Evolutionary conservation across 1,284 basidiomycete genomes (phyloP), one percentile per base, ranked within the genome.

Genomic region (Leccinum pachyderme): DNA sequence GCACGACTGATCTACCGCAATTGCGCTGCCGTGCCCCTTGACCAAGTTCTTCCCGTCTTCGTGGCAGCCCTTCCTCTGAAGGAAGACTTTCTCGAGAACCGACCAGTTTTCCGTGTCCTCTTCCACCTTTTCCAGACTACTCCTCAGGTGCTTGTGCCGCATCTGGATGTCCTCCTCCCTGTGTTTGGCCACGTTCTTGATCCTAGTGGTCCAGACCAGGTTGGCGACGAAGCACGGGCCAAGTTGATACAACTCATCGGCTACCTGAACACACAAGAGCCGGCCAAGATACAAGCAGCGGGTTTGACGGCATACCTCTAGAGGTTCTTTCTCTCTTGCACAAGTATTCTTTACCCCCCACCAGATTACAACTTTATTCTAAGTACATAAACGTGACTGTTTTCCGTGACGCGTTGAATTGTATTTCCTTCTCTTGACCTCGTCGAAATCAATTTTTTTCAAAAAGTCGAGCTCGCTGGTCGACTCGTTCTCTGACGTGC

Each of bases 41-140:
- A 95, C 56, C 88, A 92, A 72, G 93, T 96, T 45, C 80, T 98
- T 28, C 92, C 94, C 1, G 80, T 93, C 53, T 84, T 98, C 68
- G 77, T 97, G 57, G 80, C 79, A 33, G 87, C 90, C 43, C 80
- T 99, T 44, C 96, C 96, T 4, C 78, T 99, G 60, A 86, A 87
- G 70, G 87, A 93, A 69, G 95, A 98, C 75, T 84, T 82, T 65
- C 82, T 95, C 51, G 94, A 97, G 77, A 95, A 96, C 75, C 80
- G 85, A 29, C 89, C 95, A 0, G 87, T 95, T 47, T 96, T 97
- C 83, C 83, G 86, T 46, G 89, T 91, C 27, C 80, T 99, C 66
- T 95, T 99, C 83, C 80, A 87, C 61, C 79, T 99, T 49, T 94
- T 95, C 81, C 82, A 85, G 63, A 81, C 79, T 43, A 84, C 89